phyloP scores from a whole-genome alignment of 2,329 filamentous ascomycete species.

The Penicillium sp. region DNA sequence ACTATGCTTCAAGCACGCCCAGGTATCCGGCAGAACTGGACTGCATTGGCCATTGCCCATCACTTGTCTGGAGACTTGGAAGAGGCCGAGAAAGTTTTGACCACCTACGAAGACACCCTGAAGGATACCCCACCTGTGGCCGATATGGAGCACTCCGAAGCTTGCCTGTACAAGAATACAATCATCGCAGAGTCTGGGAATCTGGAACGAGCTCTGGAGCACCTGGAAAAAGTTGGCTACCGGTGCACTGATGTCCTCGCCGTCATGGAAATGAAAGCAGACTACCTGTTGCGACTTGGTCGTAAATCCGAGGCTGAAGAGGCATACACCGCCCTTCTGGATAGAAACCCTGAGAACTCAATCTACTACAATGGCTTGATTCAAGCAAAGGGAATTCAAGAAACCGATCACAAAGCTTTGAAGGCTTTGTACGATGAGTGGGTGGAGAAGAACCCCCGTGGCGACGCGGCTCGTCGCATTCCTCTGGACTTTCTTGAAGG shows the following conservation, averaged over 20 bases:
- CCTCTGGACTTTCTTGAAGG: slow-evolving; percentile 87
- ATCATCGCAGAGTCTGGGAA: slow-evolving; percentile 92
- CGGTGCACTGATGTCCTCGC: slow-evolving; percentile 80
- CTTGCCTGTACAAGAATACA: slow-evolving; percentile 90
- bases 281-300: slow-evolving; percentile 79
- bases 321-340: slow-evolving; percentile 79
- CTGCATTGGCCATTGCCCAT: slow-evolving; percentile 90
- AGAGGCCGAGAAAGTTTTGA: slow-evolving; percentile 88
- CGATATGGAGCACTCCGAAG: slow-evolving; percentile 93
- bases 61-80: slow-evolving; percentile 84
- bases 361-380: slow-evolving; percentile 82
- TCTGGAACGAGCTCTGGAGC: slow-evolving; percentile 78
- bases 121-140: slow-evolving; percentile 76
- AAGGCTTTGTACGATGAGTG: slow-evolving; percentile 82
- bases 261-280: slow-evolving; percentile 81
- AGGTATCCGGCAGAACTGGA: slow-evolving; percentile 90
- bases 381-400: slow-evolving; percentile 66
- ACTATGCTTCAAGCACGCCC: slow-evolving; percentile 86
- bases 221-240: slow-evolving; percentile 78
- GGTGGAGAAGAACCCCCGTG: slow-evolving; percentile 77
- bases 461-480: slow-evolving; percentile 82
- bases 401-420: slow-evolving; percentile 64
- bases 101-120: slow-evolving; percentile 89
- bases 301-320: slow-evolving; percentile 78
- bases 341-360: slow-evolving; percentile 85